phyloP scores from a whole-genome alignment of 108 stramenopile species.

The Seminavis robusta region DNA sequence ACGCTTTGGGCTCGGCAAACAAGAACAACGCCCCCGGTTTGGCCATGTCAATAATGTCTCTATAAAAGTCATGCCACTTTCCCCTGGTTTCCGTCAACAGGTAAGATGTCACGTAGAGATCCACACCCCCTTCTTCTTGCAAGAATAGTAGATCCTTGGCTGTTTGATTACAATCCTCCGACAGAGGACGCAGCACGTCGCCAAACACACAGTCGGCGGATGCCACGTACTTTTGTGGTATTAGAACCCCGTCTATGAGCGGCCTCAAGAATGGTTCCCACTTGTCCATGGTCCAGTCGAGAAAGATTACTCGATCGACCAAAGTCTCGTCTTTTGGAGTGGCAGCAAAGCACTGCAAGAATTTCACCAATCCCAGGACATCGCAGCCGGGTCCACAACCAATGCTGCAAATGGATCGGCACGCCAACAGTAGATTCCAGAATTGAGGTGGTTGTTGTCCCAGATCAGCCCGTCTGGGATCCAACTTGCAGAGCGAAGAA shows the following conservation, averaged over 20 bases:
- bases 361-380: constrained; percentile 48
- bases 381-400: constrained; percentile 81
- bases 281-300: constrained; percentile 66
- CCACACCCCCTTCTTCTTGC: too few relatives aligned
- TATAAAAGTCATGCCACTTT: constrained; percentile 56
- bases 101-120: constrained; percentile 65
- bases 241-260: too few relatives aligned
- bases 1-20: constrained; percentile 68
- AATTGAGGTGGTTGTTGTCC: constrained; percentile 1
- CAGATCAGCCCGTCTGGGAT: background rate
- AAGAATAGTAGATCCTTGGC: too few relatives aligned
- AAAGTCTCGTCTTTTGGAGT: background rate
- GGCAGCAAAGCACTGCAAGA: constrained; percentile 16
- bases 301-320: constrained; percentile 28
- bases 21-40: constrained; percentile 48
- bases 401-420: constrained; percentile 41
- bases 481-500: constrained; percentile 41
- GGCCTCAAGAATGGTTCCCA: constrained; percentile 58
- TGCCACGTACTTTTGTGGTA: too few relatives aligned
- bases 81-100: constrained; percentile 67
- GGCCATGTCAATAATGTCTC: constrained; percentile 30
- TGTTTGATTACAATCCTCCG: too few relatives aligned
- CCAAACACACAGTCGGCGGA: too few relatives aligned
- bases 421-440: constrained; percentile 28
- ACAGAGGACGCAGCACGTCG: too few relatives aligned